Percentiles rank a stretch among this genome's conserved stretches.
phyloP scores from a whole-genome alignment of 2,329 filamentous ascomycete species.

The Microcyclospora pomicola region DNA sequence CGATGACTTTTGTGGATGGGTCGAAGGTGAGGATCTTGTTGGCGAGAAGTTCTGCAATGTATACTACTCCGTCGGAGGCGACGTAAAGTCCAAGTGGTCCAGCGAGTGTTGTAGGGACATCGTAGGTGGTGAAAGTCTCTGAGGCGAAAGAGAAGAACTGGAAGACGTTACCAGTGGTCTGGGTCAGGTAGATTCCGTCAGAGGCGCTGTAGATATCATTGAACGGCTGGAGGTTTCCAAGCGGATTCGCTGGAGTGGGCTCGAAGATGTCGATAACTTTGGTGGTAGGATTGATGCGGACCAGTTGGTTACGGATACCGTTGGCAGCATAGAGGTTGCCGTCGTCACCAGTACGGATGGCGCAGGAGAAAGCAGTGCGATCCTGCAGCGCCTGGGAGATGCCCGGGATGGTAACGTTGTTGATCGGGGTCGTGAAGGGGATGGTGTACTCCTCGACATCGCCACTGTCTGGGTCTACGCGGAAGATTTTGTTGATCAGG shows the following conservation, averaged over 20 bases:
- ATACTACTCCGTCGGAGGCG: constrained; percentile 6
- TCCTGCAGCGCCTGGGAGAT: constrained; percentile 3
- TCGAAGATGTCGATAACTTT: constrained; percentile 8
- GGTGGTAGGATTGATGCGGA: constrained; percentile 8
- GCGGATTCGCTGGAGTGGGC: constrained; percentile 8
- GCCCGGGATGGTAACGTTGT: constrained; percentile 5
- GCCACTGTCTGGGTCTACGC: constrained; percentile 8
- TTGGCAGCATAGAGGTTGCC: constrained; percentile 12
- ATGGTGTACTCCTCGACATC: constrained; percentile 9
- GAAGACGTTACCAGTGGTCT: constrained; percentile 12
- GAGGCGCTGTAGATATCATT: constrained; percentile 11
- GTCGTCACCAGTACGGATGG: constrained; percentile 8
- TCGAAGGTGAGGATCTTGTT: constrained; percentile 11
- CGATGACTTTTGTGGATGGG: constrained; percentile 7
- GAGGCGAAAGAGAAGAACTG: constrained; percentile 8
- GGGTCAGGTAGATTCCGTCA: constrained; percentile 11
- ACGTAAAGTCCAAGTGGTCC: constrained; percentile 10
- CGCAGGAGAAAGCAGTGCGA: constrained; percentile 8
- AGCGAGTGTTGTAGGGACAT: constrained; percentile 8
- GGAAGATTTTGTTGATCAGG: constrained; percentile 10
- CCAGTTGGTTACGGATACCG: constrained; percentile 14
- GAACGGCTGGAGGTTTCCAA: constrained; percentile 11
- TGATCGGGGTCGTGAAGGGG: constrained; percentile 9
- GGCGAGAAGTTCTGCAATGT: constrained; percentile 8
- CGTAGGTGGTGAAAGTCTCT: constrained; percentile 8